These are phyloP conservation scores for Zychaea mexicana DNA, from an alignment of 371 early-diverging fungal genomes.

Conservation along the genomic window DNA sequence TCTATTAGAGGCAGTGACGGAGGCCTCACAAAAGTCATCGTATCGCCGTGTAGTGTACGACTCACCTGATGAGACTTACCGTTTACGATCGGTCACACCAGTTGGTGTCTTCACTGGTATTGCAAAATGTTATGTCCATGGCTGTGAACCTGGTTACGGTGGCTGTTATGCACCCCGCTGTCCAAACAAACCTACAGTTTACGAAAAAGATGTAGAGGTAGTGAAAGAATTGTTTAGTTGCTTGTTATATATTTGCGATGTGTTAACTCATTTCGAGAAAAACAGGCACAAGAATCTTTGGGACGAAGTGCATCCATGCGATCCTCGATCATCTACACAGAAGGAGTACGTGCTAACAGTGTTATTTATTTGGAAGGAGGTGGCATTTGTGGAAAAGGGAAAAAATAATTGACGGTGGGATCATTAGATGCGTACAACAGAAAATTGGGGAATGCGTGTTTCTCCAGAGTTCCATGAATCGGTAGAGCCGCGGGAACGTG, in stretches of 20 bases:
- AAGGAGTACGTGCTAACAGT: slow-evolving; percentile 10
- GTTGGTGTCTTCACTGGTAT: slow-evolving; percentile 21
- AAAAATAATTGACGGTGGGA: too few species aligned
- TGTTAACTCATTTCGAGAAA: neutral
- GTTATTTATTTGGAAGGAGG: neutral
- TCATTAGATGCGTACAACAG: slow-evolving; percentile 12
- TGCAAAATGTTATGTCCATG: slow-evolving; percentile 21
- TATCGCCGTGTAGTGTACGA: slow-evolving; percentile 13
- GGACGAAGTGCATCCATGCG: slow-evolving; percentile 12
- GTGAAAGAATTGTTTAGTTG: neutral
- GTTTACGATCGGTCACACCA: slow-evolving; percentile 3
- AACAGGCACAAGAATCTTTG: neutral
- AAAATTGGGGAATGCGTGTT: slow-evolving; percentile 59
- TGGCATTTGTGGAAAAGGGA: neutral
- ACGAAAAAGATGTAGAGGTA: slow-evolving; percentile 16
- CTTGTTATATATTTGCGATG: neutral
- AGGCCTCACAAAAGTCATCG: slow-evolving; percentile 11
- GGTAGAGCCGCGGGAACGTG: slow-evolving; percentile 70
- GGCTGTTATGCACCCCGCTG: slow-evolving; percentile 32
- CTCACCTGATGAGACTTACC: slow-evolving; percentile 21
- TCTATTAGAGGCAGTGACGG: slow-evolving; percentile 24
- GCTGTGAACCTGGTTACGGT: slow-evolving; percentile 15
- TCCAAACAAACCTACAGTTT: slow-evolving; percentile 20
- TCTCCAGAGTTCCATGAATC: slow-evolving; percentile 68
- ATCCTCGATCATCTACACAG: slow-evolving; percentile 2